Evolutionary conservation across 768 basidiomycete genomes (phyloP).

Genomic region (Steccherinum ochraceum): DNA sequence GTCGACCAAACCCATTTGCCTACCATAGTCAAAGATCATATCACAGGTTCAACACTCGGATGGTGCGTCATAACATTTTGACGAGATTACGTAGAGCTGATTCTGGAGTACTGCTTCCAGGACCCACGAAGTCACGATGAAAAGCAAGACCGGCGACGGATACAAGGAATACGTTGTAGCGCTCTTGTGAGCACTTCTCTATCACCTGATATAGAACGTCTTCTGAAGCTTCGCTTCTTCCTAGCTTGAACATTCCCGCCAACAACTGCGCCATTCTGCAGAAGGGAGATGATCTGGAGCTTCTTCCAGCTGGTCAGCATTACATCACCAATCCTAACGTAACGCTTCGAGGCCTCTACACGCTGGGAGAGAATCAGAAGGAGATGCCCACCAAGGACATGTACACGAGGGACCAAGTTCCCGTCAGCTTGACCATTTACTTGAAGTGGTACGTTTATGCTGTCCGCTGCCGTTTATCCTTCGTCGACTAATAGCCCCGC

Average conservation of each 20-base stretch:
- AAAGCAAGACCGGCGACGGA: constrained; percentile 39
- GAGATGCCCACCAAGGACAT: constrained; percentile 89
- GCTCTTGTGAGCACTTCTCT: constrained; percentile 49
- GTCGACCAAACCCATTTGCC: constrained; percentile 81
- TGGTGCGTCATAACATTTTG: constrained; percentile 25
- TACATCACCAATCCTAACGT: constrained; percentile 82
- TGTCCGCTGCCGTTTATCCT: background rate
- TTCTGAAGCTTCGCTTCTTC: background rate
- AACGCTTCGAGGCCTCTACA: constrained; percentile 73
- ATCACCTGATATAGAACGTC: background rate
- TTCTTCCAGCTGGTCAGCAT: constrained; percentile 77
- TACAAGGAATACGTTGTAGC: constrained; percentile 70
- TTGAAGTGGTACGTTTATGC: constrained; percentile 60
- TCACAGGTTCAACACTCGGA: constrained; percentile 61
- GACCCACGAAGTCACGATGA: constrained; percentile 78
- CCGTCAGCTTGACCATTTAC: constrained; percentile 78
- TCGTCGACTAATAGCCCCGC: background rate
- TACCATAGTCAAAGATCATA: constrained; percentile 48
- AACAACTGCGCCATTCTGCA: constrained; percentile 86
- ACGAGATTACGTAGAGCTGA: background rate
- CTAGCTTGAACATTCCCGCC: constrained; percentile 75
- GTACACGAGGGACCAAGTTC: constrained; percentile 85
- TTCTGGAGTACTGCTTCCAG: constrained; percentile 17
- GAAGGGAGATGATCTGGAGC: constrained; percentile 70
- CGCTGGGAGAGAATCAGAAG: constrained; percentile 76